Conservation (phyloP, 2,329 filamentous ascomycete species). For the Juglanconis sp. region DNA sequence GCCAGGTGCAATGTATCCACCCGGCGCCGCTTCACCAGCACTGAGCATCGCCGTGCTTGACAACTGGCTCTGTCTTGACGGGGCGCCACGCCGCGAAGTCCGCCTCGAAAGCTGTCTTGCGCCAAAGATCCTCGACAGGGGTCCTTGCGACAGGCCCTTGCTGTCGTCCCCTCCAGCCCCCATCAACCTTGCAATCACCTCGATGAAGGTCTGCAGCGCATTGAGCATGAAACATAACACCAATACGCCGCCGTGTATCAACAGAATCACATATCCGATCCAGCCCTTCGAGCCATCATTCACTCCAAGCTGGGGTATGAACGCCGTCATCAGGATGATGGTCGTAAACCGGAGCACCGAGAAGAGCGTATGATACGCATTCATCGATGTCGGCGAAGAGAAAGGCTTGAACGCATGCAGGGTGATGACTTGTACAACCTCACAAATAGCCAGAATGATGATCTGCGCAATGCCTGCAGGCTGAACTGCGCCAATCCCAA, state of each 20-base stretch:
- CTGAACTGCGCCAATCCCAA: conserved; percentile 90
- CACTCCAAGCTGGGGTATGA: conserved; percentile 78
- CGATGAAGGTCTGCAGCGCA: conserved; percentile 82
- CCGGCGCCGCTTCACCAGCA: conserved; percentile 63
- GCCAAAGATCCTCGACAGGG: conserved; percentile 85
- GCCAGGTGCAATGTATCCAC: conserved; percentile 50
- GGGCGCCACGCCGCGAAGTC: conserved; percentile 58
- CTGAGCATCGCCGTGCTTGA: conserved; percentile 80
- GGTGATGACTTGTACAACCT: conserved; percentile 84
- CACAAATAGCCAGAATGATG: conserved; percentile 87
- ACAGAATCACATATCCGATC: conserved; percentile 88
- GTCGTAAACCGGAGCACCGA: conserved; percentile 72
- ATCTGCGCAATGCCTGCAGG: conserved; percentile 90
- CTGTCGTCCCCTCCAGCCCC: conserved; percentile 77
- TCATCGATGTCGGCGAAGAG: conserved; percentile 91
- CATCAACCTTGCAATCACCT: conserved; percentile 77
- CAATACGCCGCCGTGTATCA: conserved; percentile 80
- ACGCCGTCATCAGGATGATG: conserved; percentile 74
- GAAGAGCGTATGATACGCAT: conserved; percentile 88
- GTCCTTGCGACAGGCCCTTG: conserved; percentile 70
- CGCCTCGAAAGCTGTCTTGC: conserved; percentile 83
- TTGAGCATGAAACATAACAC: conserved; percentile 93
- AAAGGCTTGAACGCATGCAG: conserved; percentile 89
- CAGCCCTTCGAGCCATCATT: conserved; percentile 80
- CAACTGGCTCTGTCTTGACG: conserved; percentile 74